Evolutionary conservation across 2,329 filamentous ascomycete species (phyloP).

Genomic region (Phialophora verrucosa): DNA sequence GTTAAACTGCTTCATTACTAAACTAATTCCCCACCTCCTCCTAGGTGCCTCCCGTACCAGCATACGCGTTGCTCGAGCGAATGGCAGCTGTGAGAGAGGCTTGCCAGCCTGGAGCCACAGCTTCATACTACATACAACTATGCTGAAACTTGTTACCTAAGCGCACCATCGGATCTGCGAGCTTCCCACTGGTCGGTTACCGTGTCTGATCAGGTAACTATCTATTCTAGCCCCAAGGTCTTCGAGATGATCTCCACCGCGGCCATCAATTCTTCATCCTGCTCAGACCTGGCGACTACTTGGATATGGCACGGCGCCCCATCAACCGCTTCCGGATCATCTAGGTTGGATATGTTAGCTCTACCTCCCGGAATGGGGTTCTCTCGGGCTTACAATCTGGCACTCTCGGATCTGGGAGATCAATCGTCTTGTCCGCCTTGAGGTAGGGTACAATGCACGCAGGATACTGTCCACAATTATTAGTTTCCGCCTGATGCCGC

Average conservation of each 20-base stretch:
- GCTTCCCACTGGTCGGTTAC: too few relatives aligned
- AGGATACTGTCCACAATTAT: slow-evolving; percentile 51
- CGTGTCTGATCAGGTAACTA: too few relatives aligned
- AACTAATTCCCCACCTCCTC: too few relatives aligned
- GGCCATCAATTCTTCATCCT: slow-evolving; percentile 42
- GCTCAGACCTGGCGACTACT: slow-evolving; percentile 40
- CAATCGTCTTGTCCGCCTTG: slow-evolving; percentile 50
- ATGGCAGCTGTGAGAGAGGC: too few relatives aligned
- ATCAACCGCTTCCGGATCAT: slow-evolving; percentile 38
- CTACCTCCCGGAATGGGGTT: slow-evolving; percentile 41
- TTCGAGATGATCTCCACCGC: slow-evolving; percentile 41
- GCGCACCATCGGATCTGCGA: background rate
- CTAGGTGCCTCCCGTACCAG: too few relatives aligned
- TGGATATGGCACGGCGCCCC: slow-evolving; percentile 41
- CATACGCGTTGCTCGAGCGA: too few relatives aligned
- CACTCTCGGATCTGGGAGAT: slow-evolving; percentile 39
- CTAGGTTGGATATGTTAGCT: slow-evolving; percentile 45
- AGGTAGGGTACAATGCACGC: slow-evolving; percentile 56
- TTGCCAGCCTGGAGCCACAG: too few relatives aligned
- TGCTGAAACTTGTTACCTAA: too few relatives aligned
- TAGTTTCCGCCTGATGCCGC: background rate
- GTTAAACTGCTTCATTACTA: too few relatives aligned
- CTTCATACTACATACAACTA: too few relatives aligned
- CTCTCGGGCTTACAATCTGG: slow-evolving; percentile 25
- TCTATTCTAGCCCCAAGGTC: slow-evolving; percentile 25